phyloP scores from a whole-genome alignment of 768 basidiomycete species.

The Obba rivulosa region DNA sequence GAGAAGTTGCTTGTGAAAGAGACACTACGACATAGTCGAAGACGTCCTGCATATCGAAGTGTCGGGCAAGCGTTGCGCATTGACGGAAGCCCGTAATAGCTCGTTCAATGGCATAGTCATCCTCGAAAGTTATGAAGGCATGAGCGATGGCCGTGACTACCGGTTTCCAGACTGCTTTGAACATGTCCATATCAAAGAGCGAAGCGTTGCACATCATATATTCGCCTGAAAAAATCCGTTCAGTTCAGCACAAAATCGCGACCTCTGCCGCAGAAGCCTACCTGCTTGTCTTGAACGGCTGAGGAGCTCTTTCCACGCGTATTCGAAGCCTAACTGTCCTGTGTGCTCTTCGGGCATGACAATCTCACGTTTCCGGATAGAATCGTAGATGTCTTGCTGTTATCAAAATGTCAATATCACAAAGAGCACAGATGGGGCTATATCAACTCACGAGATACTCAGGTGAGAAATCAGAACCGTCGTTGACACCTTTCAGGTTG shows the following conservation, averaged over 20 bases:
- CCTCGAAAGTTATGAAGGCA: slow-evolving; percentile 93
- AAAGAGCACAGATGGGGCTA: not conserved
- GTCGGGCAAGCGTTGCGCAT: slow-evolving; percentile 88
- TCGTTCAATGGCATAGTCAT: slow-evolving; percentile 93
- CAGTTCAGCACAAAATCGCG: not conserved
- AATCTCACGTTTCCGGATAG: slow-evolving; percentile 90
- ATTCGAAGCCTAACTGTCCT: slow-evolving; percentile 95
- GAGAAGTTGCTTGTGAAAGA: slow-evolving; percentile 85
- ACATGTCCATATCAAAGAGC: slow-evolving; percentile 88
- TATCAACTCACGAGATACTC: slow-evolving; percentile 69
- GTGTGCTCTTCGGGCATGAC: slow-evolving; percentile 97
- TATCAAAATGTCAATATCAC: not conserved
- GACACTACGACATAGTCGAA: slow-evolving; percentile 96
- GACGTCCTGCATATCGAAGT: slow-evolving; percentile 87
- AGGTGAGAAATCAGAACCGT: slow-evolving; percentile 71
- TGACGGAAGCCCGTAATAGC: slow-evolving; percentile 96
- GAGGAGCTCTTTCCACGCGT: slow-evolving; percentile 96
- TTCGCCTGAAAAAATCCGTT: slow-evolving; percentile 35
- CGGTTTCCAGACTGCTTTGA: slow-evolving; percentile 88
- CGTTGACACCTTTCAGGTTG: slow-evolving; percentile 92
- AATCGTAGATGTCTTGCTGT: slow-evolving; percentile 88
- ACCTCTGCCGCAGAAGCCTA: slow-evolving; percentile 23
- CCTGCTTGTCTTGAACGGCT: slow-evolving; percentile 77
- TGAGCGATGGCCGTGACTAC: slow-evolving; percentile 92
- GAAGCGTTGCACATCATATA: slow-evolving; percentile 76